Evolutionary conservation across 768 basidiomycete species (phyloP), one percentile per base, ranked within the genome.

Genomic region (Termitomyces sp.): DNA sequence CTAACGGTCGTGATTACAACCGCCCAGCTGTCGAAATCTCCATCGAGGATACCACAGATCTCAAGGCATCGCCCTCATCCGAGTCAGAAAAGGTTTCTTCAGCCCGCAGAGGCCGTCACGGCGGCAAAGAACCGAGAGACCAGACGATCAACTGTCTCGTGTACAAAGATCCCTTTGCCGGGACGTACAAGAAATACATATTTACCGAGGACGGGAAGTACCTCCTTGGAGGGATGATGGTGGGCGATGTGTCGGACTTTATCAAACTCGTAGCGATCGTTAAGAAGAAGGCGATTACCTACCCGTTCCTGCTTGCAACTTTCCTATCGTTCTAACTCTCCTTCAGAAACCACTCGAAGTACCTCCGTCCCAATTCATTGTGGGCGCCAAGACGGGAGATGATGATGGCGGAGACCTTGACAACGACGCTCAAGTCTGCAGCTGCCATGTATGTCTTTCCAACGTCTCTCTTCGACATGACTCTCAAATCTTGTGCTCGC

Each of bases 211-310:
- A 89, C 63, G 88, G 87, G 11, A 83, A 85, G 67, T 77, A 86
- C 61, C 73, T 91, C 12, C 70, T 91, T 3, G 88, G 88, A 12
- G 88, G 88, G 3, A 87, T 88, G 80, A 86, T 89, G 86, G 79
- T 91, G n/a, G 88, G 87, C 3, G 85, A 87, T 63, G 81, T 81
- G 10, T 75, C 73, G 38, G 84, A 86, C 64, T 88, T 83, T 63
- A 78, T 83, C 55, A 87, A 88, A 68, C 74, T 89, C 14, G 76
- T 89, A n/a, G 73, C 82, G 12, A 72, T 89, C 33, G 82, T 86
- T 30, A 86, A 85, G 72, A 87, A 87, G 74, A 82, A 82, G 73
- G 84, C 77, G 54, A 33, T 67, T 54, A 15, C 33, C 19, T 44
- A n/a, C 0, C 21, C 10, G 9, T 10, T 12, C 12, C 10, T 14